A percentile compares a stretch with the other conserved stretches of the same genome.
Evolutionary conservation across 192 early-diverging fungal genomes (phyloP).

Genomic region (Coemansia sp.): DNA sequence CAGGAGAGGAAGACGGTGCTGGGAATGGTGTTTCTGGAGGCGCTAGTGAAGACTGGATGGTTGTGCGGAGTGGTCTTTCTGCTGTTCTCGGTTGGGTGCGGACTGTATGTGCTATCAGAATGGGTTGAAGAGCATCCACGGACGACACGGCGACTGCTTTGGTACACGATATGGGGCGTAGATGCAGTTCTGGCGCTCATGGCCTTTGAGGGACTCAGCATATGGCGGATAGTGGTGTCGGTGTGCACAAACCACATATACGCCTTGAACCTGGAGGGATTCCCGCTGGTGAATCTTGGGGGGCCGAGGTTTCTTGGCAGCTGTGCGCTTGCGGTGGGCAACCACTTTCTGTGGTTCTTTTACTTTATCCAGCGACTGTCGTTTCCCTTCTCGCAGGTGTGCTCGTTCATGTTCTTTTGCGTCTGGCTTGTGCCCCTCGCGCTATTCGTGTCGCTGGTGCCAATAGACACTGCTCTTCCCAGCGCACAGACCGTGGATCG

Average conservation of each 20-base stretch:
- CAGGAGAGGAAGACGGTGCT: background rate
- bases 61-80: constrained; percentile 23
- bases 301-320: constrained; percentile 76
- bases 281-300: constrained; percentile 80
- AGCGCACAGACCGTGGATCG: constrained; percentile 53
- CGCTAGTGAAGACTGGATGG: constrained; percentile 28
- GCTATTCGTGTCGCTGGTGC: constrained; percentile 86
- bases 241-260: constrained; percentile 79
- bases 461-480: constrained; percentile 32
- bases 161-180: constrained; percentile 54
- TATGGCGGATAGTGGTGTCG: constrained; percentile 69
- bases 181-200: constrained; percentile 71
- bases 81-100: constrained; percentile 48
- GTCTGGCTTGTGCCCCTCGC: constrained; percentile 94
- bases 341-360: constrained; percentile 96
- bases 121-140: constrained; percentile 53
- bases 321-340: constrained; percentile 77
- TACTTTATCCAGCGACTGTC: constrained; percentile 73
- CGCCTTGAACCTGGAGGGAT: constrained; percentile 72
- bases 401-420: constrained; percentile 89
- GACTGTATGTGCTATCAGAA: constrained; percentile 47
- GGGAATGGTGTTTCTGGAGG: constrained; percentile 24
- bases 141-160: constrained; percentile 30
- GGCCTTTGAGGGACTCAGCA: constrained; percentile 79
- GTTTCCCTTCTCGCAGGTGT: constrained; percentile 79